Evolutionary conservation across 768 basidiomycete species (phyloP).

Genomic region (Termitomyces sp.): DNA sequence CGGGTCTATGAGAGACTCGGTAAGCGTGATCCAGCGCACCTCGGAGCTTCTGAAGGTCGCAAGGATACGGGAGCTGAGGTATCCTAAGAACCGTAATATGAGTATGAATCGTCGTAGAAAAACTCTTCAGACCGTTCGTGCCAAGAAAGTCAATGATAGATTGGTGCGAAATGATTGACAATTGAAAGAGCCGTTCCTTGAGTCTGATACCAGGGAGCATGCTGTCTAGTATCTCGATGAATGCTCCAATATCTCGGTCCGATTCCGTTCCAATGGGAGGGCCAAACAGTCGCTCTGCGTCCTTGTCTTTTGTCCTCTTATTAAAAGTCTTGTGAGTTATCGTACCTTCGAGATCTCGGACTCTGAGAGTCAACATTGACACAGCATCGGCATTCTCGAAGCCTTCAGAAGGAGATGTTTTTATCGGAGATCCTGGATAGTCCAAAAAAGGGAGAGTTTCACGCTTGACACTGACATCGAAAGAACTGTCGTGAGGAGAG

Average conservation of each 20-base stretch:
- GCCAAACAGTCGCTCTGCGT: slow-evolving; percentile 35
- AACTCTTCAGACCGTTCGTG: slow-evolving; percentile 23
- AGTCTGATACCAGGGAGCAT: slow-evolving; percentile 1
- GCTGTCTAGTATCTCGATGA: slow-evolving; percentile 23
- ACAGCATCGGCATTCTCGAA: background rate
- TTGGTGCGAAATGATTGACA: background rate
- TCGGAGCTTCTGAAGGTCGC: slow-evolving; percentile 39
- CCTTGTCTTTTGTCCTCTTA: slow-evolving; percentile 1
- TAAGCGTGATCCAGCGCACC: slow-evolving; percentile 37
- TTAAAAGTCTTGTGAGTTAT: background rate
- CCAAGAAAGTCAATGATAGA: slow-evolving; percentile 33
- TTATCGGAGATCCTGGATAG: slow-evolving; percentile 3
- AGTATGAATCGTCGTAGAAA: background rate
- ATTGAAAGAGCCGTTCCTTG: background rate
- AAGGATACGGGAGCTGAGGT: slow-evolving; percentile 40
- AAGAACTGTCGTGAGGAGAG: background rate
- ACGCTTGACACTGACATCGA: slow-evolving; percentile 21
- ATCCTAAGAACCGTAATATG: slow-evolving; percentile 25
- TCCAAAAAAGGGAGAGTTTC: slow-evolving; percentile 24
- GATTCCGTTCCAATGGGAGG: slow-evolving; percentile 11
- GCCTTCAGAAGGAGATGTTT: background rate
- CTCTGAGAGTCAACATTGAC: slow-evolving; percentile 11
- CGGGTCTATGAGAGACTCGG: slow-evolving; percentile 38
- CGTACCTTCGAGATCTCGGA: slow-evolving; percentile 28
- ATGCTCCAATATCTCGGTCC: slow-evolving; percentile 30